A percentile compares a stretch with the other conserved stretches of the same genome.
These are phyloP conservation scores for Paramecium primaurelia DNA, from an alignment of 73 alveolate genomes.

Conservation along the genomic window DNA sequence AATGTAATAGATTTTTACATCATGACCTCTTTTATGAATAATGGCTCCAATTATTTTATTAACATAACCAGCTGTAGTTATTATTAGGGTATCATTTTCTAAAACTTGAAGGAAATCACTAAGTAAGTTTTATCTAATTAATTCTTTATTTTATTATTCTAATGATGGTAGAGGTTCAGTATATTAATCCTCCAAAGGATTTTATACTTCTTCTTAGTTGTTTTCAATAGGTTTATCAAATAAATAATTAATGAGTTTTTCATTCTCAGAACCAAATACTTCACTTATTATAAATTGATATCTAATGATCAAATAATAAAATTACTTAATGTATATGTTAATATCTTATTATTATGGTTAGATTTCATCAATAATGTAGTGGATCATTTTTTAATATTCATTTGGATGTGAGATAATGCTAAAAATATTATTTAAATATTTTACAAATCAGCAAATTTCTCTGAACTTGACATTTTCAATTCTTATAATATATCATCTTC, in stretches of 20 bases:
- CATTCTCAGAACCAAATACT: slow-evolving; percentile 18
- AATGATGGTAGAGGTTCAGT: background rate
- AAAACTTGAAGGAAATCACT: background rate
- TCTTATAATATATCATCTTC: background rate
- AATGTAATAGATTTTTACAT: background rate
- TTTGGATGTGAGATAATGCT: background rate
- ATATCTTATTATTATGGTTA: background rate
- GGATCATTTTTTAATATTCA: slow-evolving; percentile 3
- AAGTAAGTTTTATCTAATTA: background rate
- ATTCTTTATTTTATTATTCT: background rate
- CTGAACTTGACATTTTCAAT: slow-evolving; percentile 6
- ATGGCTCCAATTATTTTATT: background rate
- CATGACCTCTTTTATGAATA: slow-evolving; percentile 3
- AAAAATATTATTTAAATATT: background rate
- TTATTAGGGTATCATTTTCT: background rate
- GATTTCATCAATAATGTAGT: background rate
- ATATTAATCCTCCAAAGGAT: background rate
- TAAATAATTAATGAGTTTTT: background rate
- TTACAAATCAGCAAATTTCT: background rate
- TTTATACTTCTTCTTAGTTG: background rate
- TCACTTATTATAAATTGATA: background rate
- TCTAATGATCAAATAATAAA: background rate
- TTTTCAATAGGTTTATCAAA: background rate
- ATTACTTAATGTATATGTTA: background rate
- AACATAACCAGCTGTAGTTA: slow-evolving; percentile 28